Evolutionary conservation across 139 green algal genomes (phyloP).

Genomic region (Desmodesmus armatus): DNA sequence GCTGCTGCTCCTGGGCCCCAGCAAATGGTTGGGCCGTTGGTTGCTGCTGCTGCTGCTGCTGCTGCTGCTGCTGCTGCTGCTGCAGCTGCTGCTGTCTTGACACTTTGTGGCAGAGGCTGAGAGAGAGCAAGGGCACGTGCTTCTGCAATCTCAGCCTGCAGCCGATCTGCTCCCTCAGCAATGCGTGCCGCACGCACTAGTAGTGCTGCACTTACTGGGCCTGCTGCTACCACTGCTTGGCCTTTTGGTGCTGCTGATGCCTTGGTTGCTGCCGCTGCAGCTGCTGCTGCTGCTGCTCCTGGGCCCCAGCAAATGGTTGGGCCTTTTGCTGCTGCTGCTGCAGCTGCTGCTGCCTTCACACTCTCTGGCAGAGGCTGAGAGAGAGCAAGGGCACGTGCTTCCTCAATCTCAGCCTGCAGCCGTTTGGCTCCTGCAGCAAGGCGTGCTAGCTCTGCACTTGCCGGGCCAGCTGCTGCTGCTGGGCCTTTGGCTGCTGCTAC

Average conservation of each 20-base stretch:
- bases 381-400: constrained; percentile 63
- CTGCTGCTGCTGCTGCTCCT: background rate
- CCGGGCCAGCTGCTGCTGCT: background rate
- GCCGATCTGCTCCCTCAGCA: background rate
- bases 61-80: background rate
- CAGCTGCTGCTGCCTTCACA: constrained; percentile 34
- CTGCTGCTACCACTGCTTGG: background rate
- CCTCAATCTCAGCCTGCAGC: constrained; percentile 65
- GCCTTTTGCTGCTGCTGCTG: background rate
- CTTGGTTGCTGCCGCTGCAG: background rate
- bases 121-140: background rate
- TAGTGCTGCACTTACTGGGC: background rate
- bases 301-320: background rate
- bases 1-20: background rate
- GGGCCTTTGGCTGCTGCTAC: background rate
- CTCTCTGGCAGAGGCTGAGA: constrained; percentile 59
- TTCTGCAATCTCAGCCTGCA: background rate
- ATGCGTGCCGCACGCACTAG: background rate
- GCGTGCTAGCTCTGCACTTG: background rate
- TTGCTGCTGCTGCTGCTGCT: background rate
- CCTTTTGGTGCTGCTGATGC: background rate
- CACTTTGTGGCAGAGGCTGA: background rate
- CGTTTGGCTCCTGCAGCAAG: background rate
- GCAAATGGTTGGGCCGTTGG: background rate
- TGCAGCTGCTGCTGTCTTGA: background rate